phyloP scores from a whole-genome alignment of 192 early-diverging fungal species.

The Paraglomus occultum region DNA sequence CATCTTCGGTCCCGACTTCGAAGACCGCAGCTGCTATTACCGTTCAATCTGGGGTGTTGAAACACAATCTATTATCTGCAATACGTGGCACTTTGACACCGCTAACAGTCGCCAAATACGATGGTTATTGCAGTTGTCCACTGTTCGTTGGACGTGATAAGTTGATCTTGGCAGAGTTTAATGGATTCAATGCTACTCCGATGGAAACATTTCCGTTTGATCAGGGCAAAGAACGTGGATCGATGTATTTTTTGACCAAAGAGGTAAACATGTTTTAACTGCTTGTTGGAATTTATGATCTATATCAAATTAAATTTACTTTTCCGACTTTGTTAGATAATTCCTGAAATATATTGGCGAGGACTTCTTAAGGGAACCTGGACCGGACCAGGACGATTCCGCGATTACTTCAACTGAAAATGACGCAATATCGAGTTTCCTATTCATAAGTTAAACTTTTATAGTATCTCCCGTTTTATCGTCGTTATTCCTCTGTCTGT shows the following conservation, averaged over 20 bases:
- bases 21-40: slow-evolving; percentile 91
- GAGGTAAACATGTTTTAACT: slow-evolving; percentile 42
- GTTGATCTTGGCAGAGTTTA: slow-evolving; percentile 86
- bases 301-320: slow-evolving; percentile 14
- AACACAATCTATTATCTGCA: slow-evolving; percentile 67
- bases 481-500: too few relatives aligned
- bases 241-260: slow-evolving; percentile 72
- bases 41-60: slow-evolving; percentile 71
- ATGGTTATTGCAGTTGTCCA: slow-evolving; percentile 85
- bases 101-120: slow-evolving; percentile 56
- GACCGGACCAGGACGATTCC: slow-evolving; percentile 64
- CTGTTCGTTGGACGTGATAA: slow-evolving; percentile 76
- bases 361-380: slow-evolving; percentile 76
- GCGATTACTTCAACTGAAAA: slow-evolving; percentile 45
- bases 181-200: slow-evolving; percentile 67
- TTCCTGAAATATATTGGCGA: slow-evolving; percentile 82
- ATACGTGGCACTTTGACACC: slow-evolving; percentile 49
- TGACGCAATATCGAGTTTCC: too few relatives aligned
- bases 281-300: slow-evolving; percentile 1
- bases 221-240: slow-evolving; percentile 68
- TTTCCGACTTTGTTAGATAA: slow-evolving; percentile 40
- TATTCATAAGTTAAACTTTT: too few relatives aligned
- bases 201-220: slow-evolving; percentile 84
- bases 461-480: too few relatives aligned
- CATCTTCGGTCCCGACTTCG: slow-evolving; percentile 81